Evolutionary conservation across 345 rosid species (phyloP).

Genomic region (Hibiscus trionum): DNA sequence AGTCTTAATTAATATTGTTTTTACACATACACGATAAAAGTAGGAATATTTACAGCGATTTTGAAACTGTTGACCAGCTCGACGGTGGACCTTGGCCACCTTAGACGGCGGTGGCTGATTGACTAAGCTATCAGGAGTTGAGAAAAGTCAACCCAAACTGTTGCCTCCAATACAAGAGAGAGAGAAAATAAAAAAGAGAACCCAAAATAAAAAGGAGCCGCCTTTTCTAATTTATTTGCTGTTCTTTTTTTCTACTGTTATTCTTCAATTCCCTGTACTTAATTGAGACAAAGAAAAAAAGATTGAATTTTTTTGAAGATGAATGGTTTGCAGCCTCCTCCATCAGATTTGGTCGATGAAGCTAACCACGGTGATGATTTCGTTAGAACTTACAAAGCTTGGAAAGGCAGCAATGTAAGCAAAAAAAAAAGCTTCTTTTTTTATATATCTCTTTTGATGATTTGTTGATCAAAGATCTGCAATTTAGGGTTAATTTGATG

Average conservation of each 20-base stretch:
- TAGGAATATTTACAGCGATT: neutral
- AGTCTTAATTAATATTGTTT: too few species aligned
- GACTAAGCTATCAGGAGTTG: neutral
- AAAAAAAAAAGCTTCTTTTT: neutral
- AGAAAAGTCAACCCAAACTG: conserved; percentile 3
- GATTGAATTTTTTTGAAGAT: conserved; percentile 14
- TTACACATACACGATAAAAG: too few species aligned
- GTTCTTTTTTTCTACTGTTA: too few species aligned
- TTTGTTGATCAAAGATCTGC: conserved; percentile 27
- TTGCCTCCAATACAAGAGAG: neutral
- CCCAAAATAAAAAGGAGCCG: conserved; percentile 4
- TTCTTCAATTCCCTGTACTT: neutral
- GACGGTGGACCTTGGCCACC: neutral
- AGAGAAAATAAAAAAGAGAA: neutral
- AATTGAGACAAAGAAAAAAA: neutral
- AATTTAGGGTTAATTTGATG: conserved; percentile 2
- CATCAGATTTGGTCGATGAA: conserved; percentile 20
- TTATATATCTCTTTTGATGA: neutral
- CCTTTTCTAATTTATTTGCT: neutral
- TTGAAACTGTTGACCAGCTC: neutral
- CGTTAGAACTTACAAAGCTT: conserved; percentile 55
- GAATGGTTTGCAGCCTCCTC: conserved; percentile 16
- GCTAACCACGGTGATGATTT: conserved; percentile 28
- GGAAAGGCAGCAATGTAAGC: conserved; percentile 83
- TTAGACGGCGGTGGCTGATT: neutral